phyloP scores from a whole-genome alignment of 768 basidiomycete genomes.

The Daedaleopsis nitida region DNA sequence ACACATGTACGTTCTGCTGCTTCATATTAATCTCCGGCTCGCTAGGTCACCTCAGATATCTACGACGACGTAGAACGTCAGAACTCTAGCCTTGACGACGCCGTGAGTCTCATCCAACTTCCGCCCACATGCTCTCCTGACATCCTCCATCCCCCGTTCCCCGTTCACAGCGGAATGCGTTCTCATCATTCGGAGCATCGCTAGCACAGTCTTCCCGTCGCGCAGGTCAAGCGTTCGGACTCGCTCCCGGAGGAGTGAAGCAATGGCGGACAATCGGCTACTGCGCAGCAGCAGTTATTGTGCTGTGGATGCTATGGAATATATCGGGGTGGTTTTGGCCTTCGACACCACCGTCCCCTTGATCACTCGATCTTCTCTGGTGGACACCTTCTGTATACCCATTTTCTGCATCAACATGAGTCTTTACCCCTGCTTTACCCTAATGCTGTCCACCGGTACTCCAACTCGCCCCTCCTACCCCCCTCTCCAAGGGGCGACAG shows the following conservation, averaged over 20 bases:
- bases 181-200: slow-evolving; percentile 62
- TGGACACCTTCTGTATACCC: not conserved
- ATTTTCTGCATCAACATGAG: not conserved
- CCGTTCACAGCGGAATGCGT: slow-evolving; percentile 56
- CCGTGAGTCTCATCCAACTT: slow-evolving; percentile 46
- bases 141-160: not conserved
- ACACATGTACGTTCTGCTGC: slow-evolving; percentile 2
- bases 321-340: slow-evolving; percentile 29
- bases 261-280: slow-evolving; percentile 69
- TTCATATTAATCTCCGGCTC: not conserved
- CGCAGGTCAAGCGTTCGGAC: slow-evolving; percentile 74
- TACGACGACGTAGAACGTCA: slow-evolving; percentile 83
- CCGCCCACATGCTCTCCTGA: not conserved
- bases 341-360: not conserved
- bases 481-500: too few relatives aligned
- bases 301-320: slow-evolving; percentile 30
- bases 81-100: slow-evolving; percentile 75
- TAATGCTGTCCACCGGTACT: too few relatives aligned
- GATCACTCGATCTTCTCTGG: not conserved
- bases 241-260: slow-evolving; percentile 64
- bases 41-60: slow-evolving; percentile 85
- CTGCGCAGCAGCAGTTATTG: slow-evolving; percentile 55
- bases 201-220: slow-evolving; percentile 69
- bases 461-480: too few relatives aligned
- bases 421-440: not conserved